Evolutionary conservation across 306 rosid genomes (phyloP).

Genomic region (Senna tora): DNA sequence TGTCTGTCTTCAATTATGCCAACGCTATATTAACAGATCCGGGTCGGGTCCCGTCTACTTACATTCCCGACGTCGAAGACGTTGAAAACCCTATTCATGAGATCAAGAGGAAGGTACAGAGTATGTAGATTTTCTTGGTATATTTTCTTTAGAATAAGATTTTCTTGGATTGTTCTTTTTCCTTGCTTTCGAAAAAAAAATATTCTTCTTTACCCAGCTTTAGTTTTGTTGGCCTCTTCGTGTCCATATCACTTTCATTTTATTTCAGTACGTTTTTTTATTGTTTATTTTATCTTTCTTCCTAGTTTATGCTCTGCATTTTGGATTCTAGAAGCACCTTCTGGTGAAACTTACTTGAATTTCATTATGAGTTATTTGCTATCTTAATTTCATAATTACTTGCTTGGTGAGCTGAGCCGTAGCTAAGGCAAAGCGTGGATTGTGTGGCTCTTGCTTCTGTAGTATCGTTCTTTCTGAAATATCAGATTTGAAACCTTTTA

Average conservation of each 20-base stretch:
- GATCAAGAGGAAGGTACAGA: constrained; percentile 93
- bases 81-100: constrained; percentile 69
- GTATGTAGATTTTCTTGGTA: constrained; percentile 1
- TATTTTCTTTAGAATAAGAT: not conserved
- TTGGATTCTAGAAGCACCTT: constrained; percentile 19
- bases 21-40: constrained; percentile 71
- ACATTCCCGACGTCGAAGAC: constrained; percentile 81
- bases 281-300: not conserved
- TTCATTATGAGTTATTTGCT: constrained; percentile 3
- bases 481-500: not conserved
- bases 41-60: constrained; percentile 82
- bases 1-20: constrained; percentile 62
- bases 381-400: not conserved
- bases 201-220: not conserved
- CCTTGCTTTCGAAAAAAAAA: not conserved
- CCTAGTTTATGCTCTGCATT: constrained; percentile 8
- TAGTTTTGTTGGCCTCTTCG: not conserved
- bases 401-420: constrained; percentile 1
- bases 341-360: constrained; percentile 23
- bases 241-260: constrained; percentile 3
- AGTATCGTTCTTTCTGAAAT: not conserved
- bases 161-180: not conserved
- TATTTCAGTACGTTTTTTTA: not conserved
- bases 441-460: not conserved
- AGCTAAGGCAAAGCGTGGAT: not conserved